These are phyloP conservation scores for Paraphaeosphaeria sporulosa DNA, from an alignment of 2,329 filamentous ascomycete genomes.

Conservation along the genomic window DNA sequence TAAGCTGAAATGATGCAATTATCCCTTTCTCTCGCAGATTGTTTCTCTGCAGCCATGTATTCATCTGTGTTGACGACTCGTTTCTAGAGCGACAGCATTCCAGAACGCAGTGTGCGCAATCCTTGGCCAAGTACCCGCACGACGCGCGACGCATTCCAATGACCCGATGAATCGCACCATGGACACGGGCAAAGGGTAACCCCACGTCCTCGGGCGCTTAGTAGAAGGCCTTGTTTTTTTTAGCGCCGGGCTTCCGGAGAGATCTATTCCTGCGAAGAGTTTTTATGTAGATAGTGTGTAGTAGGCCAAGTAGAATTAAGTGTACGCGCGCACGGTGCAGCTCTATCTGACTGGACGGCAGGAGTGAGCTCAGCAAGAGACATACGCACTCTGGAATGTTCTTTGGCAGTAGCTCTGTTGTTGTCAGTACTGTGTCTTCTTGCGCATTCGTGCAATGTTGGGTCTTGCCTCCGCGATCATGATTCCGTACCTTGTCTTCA, in stretches of 20 bases:
- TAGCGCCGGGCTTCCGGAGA: not conserved
- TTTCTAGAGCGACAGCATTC: not conserved
- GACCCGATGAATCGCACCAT: not conserved
- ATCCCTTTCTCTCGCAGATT: not conserved
- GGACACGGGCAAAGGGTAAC: not conserved
- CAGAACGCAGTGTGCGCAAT: not conserved
- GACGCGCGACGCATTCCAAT: conserved; percentile 3
- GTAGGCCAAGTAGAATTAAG: not conserved
- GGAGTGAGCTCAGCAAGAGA: not conserved
- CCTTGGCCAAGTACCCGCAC: not conserved
- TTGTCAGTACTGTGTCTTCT: not conserved
- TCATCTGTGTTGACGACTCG: not conserved
- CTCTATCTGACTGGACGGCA: conserved; percentile 7
- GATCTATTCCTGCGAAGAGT: not conserved
- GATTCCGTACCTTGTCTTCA: no score
- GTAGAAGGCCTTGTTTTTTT: not conserved
- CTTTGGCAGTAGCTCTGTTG: not conserved
- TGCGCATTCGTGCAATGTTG: no score
- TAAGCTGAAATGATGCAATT: conserved; percentile 4
- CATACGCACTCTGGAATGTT: not conserved
- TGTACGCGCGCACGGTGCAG: not conserved
- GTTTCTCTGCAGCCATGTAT: not conserved
- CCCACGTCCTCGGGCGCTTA: not conserved
- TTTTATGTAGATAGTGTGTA: not conserved
- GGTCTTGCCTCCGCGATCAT: no score